Conservation (phyloP, 805 yeast genomes). For the Ogataea haglerorum region DNA sequence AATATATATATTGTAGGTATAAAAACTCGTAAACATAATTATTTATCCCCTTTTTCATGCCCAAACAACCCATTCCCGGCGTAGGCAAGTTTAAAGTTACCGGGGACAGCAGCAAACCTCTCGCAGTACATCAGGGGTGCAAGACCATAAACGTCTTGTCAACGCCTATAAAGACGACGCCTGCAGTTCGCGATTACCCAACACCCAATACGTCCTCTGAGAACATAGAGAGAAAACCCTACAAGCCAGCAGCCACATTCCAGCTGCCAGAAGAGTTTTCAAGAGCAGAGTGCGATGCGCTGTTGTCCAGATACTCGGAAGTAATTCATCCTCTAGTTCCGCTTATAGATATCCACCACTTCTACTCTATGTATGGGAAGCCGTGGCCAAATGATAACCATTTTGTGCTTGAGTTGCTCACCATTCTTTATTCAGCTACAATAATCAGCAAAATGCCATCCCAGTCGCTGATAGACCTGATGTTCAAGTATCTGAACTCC, state of each 20-base stretch:
- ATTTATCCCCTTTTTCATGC: constrained; percentile 26
- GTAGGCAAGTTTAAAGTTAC: constrained; percentile 6
- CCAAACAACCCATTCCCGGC: constrained; percentile 6
- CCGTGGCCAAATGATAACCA: not conserved
- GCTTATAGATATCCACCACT: not conserved
- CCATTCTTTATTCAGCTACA: constrained; percentile 1
- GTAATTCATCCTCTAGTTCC: constrained; percentile 1
- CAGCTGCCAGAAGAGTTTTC: not conserved
- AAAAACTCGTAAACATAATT: not conserved
- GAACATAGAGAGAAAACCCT: not conserved
- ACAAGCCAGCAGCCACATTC: not conserved
- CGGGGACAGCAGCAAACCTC: not conserved
- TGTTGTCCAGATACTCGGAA: not conserved
- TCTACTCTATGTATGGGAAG: not conserved
- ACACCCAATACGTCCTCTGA: constrained; percentile 7
- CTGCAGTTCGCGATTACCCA: not conserved
- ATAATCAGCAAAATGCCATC: constrained; percentile 2
- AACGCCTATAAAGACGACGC: not conserved
- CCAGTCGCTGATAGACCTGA: not conserved
- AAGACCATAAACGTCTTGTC: not conserved
- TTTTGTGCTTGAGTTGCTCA: constrained; percentile 1
- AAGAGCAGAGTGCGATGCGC: not conserved
- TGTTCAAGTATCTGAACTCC: not conserved
- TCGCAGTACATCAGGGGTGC: not conserved
- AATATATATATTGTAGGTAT: not conserved